Evolutionary conservation across 2,329 filamentous ascomycete species (phyloP), one percentile per base, ranked within the genome.

Genomic region (Lecanicillium sp.): DNA sequence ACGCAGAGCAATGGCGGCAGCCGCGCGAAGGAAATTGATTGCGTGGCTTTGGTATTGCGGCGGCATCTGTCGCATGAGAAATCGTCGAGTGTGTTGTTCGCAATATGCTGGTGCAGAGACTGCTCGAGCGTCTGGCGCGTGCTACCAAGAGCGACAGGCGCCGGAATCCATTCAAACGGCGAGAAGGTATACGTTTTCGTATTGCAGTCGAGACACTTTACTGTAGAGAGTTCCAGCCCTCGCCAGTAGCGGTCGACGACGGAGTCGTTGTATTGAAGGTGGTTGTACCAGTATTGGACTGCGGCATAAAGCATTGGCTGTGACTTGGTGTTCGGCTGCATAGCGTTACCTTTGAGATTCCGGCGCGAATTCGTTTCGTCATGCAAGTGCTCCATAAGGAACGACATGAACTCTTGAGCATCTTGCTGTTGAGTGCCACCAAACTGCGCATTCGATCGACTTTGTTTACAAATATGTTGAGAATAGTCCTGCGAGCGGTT

Each of bases 361-460:
- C 72, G 68, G 12, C 64, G 64, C 21, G 62, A 63, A 62, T 95
- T 94, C 5, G 94, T 83, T 65, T 98, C 93, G 60, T 93, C 87
- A 56, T 91, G 85, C 11, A 97, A 73, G 55, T 86, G 83, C 45
- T 87, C 83, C 30, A 95, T 75, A 21, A 96, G 65, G 60, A 94
- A 95, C 38, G 83, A 81, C 55, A 91, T 83, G 56, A 95, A 95
- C 59, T 97, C 93, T 55, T 90, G 86, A 2, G 90, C 86, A 60
- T 98, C 93, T 66, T 97, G 93, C 62, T 97, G 91, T 42, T 81
- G 71, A 20, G 75, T 73, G 33, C 87, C 84, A 12, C 84, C 87
- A 70, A 90, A 93, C 6, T 78, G 55, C 26, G 60, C 52, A 42
- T 58, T 48, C 29, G 54, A 48, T 43, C 51, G 49, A 36, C 56